phyloP scores from a whole-genome alignment of 2,329 filamentous ascomycete genomes.

The Ceratocystis papillata region DNA sequence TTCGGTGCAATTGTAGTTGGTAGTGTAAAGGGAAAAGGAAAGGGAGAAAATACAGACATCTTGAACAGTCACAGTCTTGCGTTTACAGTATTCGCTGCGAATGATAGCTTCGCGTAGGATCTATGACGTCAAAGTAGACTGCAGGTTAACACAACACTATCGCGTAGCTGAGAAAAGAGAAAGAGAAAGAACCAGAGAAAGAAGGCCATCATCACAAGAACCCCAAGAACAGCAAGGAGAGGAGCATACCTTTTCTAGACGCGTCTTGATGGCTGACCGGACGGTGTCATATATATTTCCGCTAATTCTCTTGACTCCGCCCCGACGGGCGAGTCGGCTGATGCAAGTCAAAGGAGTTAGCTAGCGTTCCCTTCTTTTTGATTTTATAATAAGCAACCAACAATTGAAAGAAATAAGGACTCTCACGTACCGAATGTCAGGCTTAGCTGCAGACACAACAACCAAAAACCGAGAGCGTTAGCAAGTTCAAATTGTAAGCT shows the following conservation, averaged over 20 bases:
- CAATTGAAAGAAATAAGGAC: neutral
- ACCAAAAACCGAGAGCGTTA: conserved; percentile 25
- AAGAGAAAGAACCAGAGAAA: neutral
- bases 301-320: conserved; percentile 66
- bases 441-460: conserved; percentile 37
- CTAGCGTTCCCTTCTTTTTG: neutral
- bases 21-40: neutral
- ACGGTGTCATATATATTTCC: conserved; percentile 52
- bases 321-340: conserved; percentile 61
- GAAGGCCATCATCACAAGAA: neutral
- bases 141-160: neutral
- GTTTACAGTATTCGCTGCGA: conserved; percentile 43
- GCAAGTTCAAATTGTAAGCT: conserved; percentile 3
- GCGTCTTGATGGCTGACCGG: conserved; percentile 40
- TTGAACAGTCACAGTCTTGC: conserved; percentile 52
- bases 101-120: conserved; percentile 41
- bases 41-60: conserved; percentile 41
- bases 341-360: neutral
- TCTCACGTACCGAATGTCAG: conserved; percentile 40
- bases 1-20: no score
- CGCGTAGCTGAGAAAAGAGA: neutral
- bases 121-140: conserved; percentile 30
- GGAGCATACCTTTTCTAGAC: conserved; percentile 39
- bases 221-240: neutral
- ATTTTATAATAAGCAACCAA: neutral